Evolutionary conservation across 768 basidiomycete genomes (phyloP), one percentile per base, ranked within the genome.

Genomic region (Hygrophoropsis aurantiaca): DNA sequence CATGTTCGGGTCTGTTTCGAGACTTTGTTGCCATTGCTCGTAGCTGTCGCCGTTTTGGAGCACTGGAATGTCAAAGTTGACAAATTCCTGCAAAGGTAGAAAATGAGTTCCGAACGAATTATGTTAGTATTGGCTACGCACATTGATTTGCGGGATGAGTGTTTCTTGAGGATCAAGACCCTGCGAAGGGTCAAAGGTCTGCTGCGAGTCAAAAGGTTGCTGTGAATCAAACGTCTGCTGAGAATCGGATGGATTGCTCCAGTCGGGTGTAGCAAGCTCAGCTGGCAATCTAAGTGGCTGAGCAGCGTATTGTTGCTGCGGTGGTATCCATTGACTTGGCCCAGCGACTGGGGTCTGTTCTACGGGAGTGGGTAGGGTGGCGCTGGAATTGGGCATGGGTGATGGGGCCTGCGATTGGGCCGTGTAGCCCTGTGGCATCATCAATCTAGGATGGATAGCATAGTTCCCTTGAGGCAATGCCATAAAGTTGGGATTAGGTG

Each of bases 401-500:
- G 54, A 53, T 1, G 53, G 54, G 0, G 45, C 40, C 11, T 58
- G 54, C 10, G 52, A 51, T n/a, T 16, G 26, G 1, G 58, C 19
- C 18, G 21, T 23, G 15, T 11, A 37, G 13, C 27, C 13, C 34
- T 13, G 34, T 7, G 16, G 37, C 34, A 45, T 45, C 34, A 45
- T 37, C 33, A 20, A 45, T 24, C 15, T 21, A 49, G 23, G n/a
- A 44, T 42, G 40, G 50, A 21, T 58, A 30, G 44, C 56, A 49
- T 36, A 65, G 60, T 30, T 30, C 13, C 27, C 27, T 30, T 41
- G 58, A 33, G 44, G 61, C 9, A 49, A 58, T 41, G n/a, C 58
- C 42, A 57, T 66, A 9, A 40, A 49, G 5, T 44, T 27, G 15
- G 55, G 40, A 26, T 6, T 44, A 27, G 54, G 40, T 26, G 50